phyloP scores from a whole-genome alignment of 208 protist genomes.

The Trypanosoma caninum region DNA sequence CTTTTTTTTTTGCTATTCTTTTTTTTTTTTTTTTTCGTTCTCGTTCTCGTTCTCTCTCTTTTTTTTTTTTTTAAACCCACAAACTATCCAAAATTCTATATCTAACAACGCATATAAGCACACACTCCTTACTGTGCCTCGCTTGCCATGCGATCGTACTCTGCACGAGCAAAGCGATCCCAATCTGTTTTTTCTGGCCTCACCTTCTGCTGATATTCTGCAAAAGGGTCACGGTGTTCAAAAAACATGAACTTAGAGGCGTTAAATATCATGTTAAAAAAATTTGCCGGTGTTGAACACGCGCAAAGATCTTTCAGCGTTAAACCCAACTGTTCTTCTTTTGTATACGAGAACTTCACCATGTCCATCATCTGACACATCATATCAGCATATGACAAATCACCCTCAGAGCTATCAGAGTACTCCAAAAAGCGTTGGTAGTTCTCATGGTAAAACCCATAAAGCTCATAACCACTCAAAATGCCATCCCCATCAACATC shows the following conservation, averaged over 20 bases:
- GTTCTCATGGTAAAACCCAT: constrained; percentile 93
- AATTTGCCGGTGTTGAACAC: constrained; percentile 81
- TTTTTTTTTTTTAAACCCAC: neutral
- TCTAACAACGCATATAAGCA: neutral
- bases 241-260: constrained; percentile 93
- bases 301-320: constrained; percentile 89
- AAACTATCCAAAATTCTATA: no score
- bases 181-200: constrained; percentile 84
- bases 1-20: constrained; percentile 9
- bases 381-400: constrained; percentile 80
- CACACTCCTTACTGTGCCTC: constrained; percentile 59
- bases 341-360: constrained; percentile 64
- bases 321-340: constrained; percentile 49
- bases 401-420: constrained; percentile 48
- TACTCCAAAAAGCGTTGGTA: constrained; percentile 81
- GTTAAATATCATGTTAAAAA: constrained; percentile 97
- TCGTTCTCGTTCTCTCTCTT: neutral
- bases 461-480: constrained; percentile 92
- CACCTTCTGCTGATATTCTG: constrained; percentile 67
- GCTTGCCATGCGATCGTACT: constrained; percentile 90
- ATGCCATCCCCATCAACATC: constrained; percentile 94
- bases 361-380: constrained; percentile 96
- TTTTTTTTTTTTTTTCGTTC: neutral
- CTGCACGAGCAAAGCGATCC: constrained; percentile 91
- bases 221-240: constrained; percentile 91